phyloP scores from a whole-genome alignment of 805 yeast species.

The Kurtzmaniella cleridarum region DNA sequence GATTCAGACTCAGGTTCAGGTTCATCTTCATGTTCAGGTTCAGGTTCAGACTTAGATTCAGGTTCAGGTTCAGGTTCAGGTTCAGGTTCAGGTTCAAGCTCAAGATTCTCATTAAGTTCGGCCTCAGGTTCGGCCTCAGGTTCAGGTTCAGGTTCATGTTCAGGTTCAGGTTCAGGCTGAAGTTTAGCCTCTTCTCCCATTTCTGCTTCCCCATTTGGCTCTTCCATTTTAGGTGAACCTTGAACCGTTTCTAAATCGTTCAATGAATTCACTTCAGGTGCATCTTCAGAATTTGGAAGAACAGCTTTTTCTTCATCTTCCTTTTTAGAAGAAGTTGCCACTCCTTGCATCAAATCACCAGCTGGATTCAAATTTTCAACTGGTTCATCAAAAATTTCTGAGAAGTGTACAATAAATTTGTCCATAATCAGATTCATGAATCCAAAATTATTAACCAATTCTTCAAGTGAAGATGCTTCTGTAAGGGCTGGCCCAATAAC shows the following conservation, averaged over 20 bases:
- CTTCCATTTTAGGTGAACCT: too few species aligned
- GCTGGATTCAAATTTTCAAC: not conserved
- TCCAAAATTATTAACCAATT: slow-evolving; percentile 45
- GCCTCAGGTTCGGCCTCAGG: not conserved
- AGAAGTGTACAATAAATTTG: slow-evolving; percentile 41
- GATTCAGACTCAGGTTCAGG: not conserved
- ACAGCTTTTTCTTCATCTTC: not conserved
- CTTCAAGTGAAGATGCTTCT: slow-evolving; percentile 47
- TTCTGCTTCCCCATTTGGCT: slow-evolving; percentile 1
- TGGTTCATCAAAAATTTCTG: slow-evolving; percentile 26
- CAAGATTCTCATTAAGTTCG: not conserved
- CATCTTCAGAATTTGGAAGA: too few species aligned
- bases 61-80: not conserved
- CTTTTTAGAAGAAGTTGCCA: not conserved
- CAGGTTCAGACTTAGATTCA: not conserved
- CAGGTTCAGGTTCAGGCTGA: not conserved
- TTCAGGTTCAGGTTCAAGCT: not conserved
- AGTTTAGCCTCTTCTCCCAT: not conserved
- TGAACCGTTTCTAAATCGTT: too few species aligned
- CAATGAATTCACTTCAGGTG: too few species aligned
- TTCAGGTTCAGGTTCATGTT: not conserved
- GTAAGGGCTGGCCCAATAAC: slow-evolving; percentile 69
- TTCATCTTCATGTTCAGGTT: not conserved
- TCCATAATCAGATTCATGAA: slow-evolving; percentile 51
- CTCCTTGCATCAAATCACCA: not conserved